phyloP scores from a whole-genome alignment of 345 rosid species.

The Arabis hirsuta region DNA sequence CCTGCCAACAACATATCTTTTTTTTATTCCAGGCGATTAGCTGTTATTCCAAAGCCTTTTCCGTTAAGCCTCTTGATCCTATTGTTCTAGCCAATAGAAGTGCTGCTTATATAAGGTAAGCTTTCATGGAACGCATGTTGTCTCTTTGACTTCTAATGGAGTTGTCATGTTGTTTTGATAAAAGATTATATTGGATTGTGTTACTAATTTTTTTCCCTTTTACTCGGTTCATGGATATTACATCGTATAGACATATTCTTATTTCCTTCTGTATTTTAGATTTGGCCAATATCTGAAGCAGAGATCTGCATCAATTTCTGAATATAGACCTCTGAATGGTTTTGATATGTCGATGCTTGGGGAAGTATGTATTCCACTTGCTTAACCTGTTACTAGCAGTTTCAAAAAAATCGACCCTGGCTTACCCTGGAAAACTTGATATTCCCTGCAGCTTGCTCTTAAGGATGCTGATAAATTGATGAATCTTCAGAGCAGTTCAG shows the following conservation, averaged over 20 bases:
- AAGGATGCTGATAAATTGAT: slow-evolving; percentile 92
- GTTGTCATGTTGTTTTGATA: slow-evolving; percentile 9
- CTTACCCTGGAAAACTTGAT: slow-evolving; percentile 24
- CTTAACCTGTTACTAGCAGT: slow-evolving; percentile 25
- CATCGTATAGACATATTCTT: slow-evolving; percentile 28
- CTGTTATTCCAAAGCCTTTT: slow-evolving; percentile 76
- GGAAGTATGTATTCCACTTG: slow-evolving; percentile 62
- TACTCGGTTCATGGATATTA: slow-evolving; percentile 20
- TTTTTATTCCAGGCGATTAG: slow-evolving; percentile 65
- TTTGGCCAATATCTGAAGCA: slow-evolving; percentile 74
- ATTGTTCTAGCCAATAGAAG: slow-evolving; percentile 81
- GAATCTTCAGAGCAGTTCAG: slow-evolving; percentile 55
- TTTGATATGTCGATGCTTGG: slow-evolving; percentile 92
- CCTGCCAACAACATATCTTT: slow-evolving; percentile 4
- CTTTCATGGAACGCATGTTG: slow-evolving; percentile 7
- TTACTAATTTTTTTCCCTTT: neutral
- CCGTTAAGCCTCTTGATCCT: slow-evolving; percentile 71
- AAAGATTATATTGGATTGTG: neutral
- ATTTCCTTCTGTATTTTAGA: slow-evolving; percentile 48
- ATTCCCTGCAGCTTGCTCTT: slow-evolving; percentile 72
- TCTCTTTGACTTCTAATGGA: slow-evolving; percentile 12
- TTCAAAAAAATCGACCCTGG: slow-evolving; percentile 7
- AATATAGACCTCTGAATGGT: slow-evolving; percentile 73
- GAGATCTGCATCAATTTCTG: slow-evolving; percentile 76
- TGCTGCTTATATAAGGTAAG: slow-evolving; percentile 81